A percentile compares a stretch with the other conserved stretches of the same genome.
These are phyloP conservation scores for Penicillium sp. DNA, from an alignment of 2,329 filamentous ascomycete species.

Conservation along the genomic window DNA sequence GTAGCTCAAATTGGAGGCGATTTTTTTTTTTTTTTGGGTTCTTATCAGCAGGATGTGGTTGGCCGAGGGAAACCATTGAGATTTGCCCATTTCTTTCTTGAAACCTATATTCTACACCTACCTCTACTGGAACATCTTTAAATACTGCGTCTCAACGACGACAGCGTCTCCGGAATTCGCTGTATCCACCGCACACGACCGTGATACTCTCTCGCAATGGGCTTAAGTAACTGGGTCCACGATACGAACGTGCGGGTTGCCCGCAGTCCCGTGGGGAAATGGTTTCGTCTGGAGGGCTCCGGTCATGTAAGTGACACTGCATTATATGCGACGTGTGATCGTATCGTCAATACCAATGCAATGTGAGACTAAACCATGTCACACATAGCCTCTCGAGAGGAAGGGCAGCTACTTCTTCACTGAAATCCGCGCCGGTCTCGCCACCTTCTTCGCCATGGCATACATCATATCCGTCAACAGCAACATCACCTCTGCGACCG, in stretches of 20 bases:
- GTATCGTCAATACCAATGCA: neutral
- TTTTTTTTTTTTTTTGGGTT: constrained; percentile 11
- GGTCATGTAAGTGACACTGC: constrained; percentile 64
- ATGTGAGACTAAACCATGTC: constrained; percentile 12
- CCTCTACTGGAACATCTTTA: constrained; percentile 9
- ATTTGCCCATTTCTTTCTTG: constrained; percentile 9
- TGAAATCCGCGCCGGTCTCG: constrained; percentile 77
- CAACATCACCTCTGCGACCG: constrained; percentile 68
- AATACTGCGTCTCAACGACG: constrained; percentile 14
- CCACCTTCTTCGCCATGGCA: constrained; percentile 78
- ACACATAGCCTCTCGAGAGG: constrained; percentile 65
- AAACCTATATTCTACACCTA: neutral
- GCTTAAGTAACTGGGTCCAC: constrained; percentile 21
- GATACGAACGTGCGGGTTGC: constrained; percentile 53
- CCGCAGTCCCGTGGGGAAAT: constrained; percentile 63
- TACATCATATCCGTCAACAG: constrained; percentile 72
- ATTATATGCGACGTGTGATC: neutral
- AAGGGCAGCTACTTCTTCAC: constrained; percentile 78
- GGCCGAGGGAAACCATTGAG: constrained; percentile 4
- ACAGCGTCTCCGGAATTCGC: constrained; percentile 4
- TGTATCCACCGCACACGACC: neutral
- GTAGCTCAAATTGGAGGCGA: constrained; percentile 7
- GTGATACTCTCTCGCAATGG: constrained; percentile 16
- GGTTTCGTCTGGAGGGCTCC: constrained; percentile 78
- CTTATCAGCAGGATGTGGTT: constrained; percentile 22